Percentiles rank a stretch among this genome's conserved stretches.
These are phyloP conservation scores for Candida sanyaensis DNA, from an alignment of 1,139 yeast genomes.

Conservation along the genomic window DNA sequence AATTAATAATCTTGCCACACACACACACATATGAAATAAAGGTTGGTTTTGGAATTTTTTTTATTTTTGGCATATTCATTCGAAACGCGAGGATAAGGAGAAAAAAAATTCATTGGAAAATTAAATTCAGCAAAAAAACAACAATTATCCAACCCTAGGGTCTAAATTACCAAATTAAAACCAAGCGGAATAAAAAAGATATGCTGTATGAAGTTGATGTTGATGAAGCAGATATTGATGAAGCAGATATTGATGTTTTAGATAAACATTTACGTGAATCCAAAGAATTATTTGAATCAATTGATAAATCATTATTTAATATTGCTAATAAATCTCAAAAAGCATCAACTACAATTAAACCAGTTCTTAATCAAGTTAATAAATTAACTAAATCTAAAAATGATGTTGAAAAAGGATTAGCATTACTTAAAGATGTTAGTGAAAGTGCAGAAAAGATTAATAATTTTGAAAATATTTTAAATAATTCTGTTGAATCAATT, in stretches of 20 bases:
- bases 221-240: too few relatives aligned
- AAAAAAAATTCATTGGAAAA: too few relatives aligned
- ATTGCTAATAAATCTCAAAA: constrained; percentile 60
- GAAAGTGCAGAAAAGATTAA: constrained; percentile 64
- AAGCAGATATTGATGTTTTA: constrained; percentile 81
- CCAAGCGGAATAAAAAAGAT: too few relatives aligned
- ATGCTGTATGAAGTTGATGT: constrained; percentile 45
- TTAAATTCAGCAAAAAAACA: too few relatives aligned
- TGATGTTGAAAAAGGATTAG: constrained; percentile 63
- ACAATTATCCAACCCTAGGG: background rate
- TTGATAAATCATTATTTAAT: constrained; percentile 55
- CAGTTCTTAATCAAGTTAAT: constrained; percentile 67
- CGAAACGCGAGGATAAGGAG: too few relatives aligned
- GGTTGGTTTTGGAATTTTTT: too few relatives aligned
- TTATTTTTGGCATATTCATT: too few relatives aligned
- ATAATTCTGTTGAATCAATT: constrained; percentile 37
- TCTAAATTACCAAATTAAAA: too few relatives aligned
- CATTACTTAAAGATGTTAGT: constrained; percentile 63
- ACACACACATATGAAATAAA: too few relatives aligned
- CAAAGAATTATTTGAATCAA: constrained; percentile 54
- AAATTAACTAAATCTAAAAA: constrained; percentile 54
- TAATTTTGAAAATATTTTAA: constrained; percentile 47
- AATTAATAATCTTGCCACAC: too few relatives aligned
- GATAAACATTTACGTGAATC: constrained; percentile 71
- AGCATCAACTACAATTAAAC: constrained; percentile 68